Evolutionary conservation across 129 eudicot species (phyloP).

Genomic region (Arctium minus): DNA sequence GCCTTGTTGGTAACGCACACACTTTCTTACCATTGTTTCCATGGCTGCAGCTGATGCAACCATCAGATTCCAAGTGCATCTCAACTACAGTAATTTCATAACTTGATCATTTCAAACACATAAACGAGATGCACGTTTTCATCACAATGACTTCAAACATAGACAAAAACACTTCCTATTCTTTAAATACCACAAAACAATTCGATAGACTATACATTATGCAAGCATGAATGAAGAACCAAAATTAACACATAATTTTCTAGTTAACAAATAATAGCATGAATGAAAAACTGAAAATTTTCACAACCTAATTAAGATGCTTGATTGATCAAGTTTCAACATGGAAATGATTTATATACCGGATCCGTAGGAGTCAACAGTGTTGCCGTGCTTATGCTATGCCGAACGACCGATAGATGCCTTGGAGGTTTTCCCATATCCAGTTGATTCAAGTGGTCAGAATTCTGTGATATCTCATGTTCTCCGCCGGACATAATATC

Average conservation of each 20-base stretch:
- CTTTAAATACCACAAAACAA: neutral
- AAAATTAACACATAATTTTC: neutral
- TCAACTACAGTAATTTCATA: neutral
- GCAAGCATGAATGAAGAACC: neutral
- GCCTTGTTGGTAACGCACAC: neutral
- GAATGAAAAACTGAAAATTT: neutral
- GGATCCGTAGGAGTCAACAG: conserved; percentile 40
- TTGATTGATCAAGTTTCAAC: conserved; percentile 1
- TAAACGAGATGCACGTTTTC: neutral
- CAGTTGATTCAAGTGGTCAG: conserved; percentile 42
- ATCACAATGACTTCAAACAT: conserved; percentile 2
- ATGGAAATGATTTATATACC: conserved; percentile 33
- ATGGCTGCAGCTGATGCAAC: neutral
- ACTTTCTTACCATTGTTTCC: too few species aligned
- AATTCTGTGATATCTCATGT: conserved; percentile 45
- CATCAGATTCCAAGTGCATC: neutral
- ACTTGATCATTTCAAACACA: neutral
- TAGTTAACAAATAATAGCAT: neutral
- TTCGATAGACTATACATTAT: neutral
- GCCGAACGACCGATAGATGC: conserved; percentile 54
- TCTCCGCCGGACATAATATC: conserved; percentile 31
- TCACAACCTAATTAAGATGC: neutral
- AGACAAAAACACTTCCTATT: neutral
- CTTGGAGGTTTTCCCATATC: conserved; percentile 55
- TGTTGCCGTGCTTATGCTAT: conserved; percentile 50